Conservation (phyloP, 768 basidiomycete genomes). For the Melanogaster broomeanus region DNA sequence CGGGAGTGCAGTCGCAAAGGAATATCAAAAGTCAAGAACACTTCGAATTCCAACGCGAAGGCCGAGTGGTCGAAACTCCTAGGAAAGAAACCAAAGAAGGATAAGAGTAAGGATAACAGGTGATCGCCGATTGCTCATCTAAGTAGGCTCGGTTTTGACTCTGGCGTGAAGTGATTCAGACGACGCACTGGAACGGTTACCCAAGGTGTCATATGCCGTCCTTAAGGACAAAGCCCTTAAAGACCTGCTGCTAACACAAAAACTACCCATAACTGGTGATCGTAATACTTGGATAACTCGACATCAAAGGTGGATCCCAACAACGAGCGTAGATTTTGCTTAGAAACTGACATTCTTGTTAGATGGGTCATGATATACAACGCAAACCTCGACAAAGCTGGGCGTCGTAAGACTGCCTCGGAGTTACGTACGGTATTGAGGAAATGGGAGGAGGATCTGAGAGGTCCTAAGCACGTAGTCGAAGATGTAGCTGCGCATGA, state of each 20-base stretch:
- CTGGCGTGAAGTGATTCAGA: slow-evolving; percentile 27
- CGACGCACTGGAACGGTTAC: slow-evolving; percentile 47
- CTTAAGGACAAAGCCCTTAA: slow-evolving; percentile 62
- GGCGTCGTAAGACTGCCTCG: slow-evolving; percentile 44
- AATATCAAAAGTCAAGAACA: slow-evolving; percentile 16
- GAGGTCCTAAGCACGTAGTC: slow-evolving; percentile 33
- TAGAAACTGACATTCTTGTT: background rate
- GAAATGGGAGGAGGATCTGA: slow-evolving; percentile 57
- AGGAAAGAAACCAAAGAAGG: slow-evolving; percentile 34
- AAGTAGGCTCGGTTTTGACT: slow-evolving; percentile 12
- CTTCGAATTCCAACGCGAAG: slow-evolving; percentile 27
- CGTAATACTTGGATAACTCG: slow-evolving; percentile 51
- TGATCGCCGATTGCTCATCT: slow-evolving; percentile 2
- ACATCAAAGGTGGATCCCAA: slow-evolving; percentile 53
- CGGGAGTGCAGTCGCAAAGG: slow-evolving; percentile 44
- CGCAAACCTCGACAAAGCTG: slow-evolving; percentile 64
- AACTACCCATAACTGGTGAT: slow-evolving; percentile 53
- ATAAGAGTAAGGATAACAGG: slow-evolving; percentile 42
- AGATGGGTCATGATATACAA: slow-evolving; percentile 76
- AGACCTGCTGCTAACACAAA: slow-evolving; percentile 54
- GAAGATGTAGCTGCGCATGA: slow-evolving; percentile 42
- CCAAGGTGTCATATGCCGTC: slow-evolving; percentile 65
- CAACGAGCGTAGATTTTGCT: background rate
- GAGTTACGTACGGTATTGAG: slow-evolving; percentile 56
- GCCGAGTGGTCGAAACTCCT: slow-evolving; percentile 47